Evolutionary conservation across 768 basidiomycete genomes (phyloP).

Genomic region (Hypsizygus marmoreus): DNA sequence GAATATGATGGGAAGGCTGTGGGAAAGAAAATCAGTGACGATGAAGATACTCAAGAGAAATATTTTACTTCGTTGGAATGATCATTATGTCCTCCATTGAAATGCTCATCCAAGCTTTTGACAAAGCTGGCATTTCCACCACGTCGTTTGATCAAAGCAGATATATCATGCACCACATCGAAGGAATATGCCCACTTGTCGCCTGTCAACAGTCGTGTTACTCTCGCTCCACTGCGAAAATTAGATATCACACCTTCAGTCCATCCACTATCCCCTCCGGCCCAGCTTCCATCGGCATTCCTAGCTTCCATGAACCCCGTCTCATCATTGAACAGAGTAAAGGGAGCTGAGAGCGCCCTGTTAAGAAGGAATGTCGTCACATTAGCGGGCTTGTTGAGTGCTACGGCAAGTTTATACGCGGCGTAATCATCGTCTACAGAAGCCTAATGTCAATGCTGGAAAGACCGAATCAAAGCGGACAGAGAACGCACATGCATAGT

Average conservation of each 20-base stretch:
- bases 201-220: constrained; percentile 24
- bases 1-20: constrained; percentile 85
- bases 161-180: constrained; percentile 73
- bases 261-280: constrained; percentile 73
- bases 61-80: constrained; percentile 87
- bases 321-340: constrained; percentile 64
- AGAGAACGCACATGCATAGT: constrained; percentile 69
- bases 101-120: constrained; percentile 61
- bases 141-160: constrained; percentile 58
- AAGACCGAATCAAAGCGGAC: neutral
- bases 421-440: constrained; percentile 76
- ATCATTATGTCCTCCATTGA: constrained; percentile 69
- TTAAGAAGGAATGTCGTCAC: constrained; percentile 49
- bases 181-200: constrained; percentile 73
- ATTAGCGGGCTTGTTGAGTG: constrained; percentile 52
- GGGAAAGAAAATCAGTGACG: neutral
- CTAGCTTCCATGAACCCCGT: constrained; percentile 86
- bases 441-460: neutral
- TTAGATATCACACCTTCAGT: constrained; percentile 61
- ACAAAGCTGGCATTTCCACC: constrained; percentile 72
- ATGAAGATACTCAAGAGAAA: too few species aligned
- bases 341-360: constrained; percentile 59
- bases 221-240: neutral
- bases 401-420: constrained; percentile 59
- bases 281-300: constrained; percentile 68